Base-by-base conservation (phyloP, 116 monocot species). In the Papilionanthe hybrid region DNA sequence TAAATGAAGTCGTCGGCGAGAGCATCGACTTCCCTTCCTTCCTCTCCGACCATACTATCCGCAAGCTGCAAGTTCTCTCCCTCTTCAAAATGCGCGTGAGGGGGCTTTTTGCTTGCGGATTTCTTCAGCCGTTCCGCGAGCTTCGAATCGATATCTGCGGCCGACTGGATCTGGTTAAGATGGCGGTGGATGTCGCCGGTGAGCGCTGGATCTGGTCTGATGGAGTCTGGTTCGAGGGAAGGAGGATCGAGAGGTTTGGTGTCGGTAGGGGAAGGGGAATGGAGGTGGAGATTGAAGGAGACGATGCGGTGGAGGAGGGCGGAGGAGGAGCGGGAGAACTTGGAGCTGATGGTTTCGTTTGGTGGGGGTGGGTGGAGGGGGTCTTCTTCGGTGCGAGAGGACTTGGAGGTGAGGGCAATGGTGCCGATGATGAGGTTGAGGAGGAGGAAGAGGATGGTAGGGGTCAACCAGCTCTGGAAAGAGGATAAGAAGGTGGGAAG, bases 341-440 rank as follows among this genome's bases (percentile, higher is more conserved):
- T 53, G 13, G 53, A 10, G 32, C 56, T 79, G 73, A 43, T 7
- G 73, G n/a, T 29, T 19, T 73, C 73, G 55, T 28, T 53, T 82
- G 45, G 13, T 13, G 49, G 77, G 83, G 63, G 13, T 5, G 65
- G 9, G 11, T 1, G 9, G 65, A 17, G 7, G 42, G 20, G 75
- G 72, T 42, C 49, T 22, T 71, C 28, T 41, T 5, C 71, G 17
- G 49, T 81, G 81, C 78, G 71, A 15, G 53, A 53, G 41, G 42
- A 15, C 63, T 80, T 86, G 74, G 93, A 93, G 72, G 89, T 86
- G 83, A 96, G 29, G 77, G 84, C 89, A 83, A 96, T 96, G 83
- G 88, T 90, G 76, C 84, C 93, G 82, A 96, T 93, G 72, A 93
- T 87, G 75, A 96, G 23, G 92, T 93, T 93, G 85, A 96, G 87